Percentiles rank a stretch among this genome's conserved stretches.
phyloP scores from a whole-genome alignment of 495 filamentous ascomycete genomes.

The Aspergillus bertholletiae region DNA sequence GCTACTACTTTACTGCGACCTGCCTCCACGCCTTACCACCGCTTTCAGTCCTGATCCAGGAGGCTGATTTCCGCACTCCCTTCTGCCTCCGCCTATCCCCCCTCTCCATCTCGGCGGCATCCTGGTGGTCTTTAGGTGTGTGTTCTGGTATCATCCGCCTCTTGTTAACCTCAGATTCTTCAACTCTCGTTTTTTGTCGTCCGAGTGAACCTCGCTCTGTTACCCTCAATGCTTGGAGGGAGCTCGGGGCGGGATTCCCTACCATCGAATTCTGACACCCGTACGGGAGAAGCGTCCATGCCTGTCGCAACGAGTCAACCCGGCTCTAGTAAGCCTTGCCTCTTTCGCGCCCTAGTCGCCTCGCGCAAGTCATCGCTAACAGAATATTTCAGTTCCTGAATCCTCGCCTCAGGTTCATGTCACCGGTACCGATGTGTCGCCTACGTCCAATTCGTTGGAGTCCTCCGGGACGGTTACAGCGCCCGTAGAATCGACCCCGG shows the following conservation, averaged over 20 bases:
- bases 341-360: not conserved
- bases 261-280: slow-evolving; percentile 27
- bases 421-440: slow-evolving; percentile 24
- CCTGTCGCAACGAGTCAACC: slow-evolving; percentile 24
- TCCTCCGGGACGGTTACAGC: slow-evolving; percentile 21
- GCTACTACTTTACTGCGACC: slow-evolving; percentile 2
- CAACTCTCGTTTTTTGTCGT: slow-evolving; percentile 7
- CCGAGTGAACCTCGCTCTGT: slow-evolving; percentile 16
- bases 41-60: slow-evolving; percentile 29
- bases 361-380: slow-evolving; percentile 11
- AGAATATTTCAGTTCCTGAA: slow-evolving; percentile 25
- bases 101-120: slow-evolving; percentile 15
- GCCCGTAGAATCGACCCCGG: slow-evolving; percentile 16
- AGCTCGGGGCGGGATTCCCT: slow-evolving; percentile 34
- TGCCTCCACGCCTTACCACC: slow-evolving; percentile 14
- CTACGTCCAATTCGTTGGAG: slow-evolving; percentile 23
- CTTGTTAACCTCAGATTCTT: not conserved
- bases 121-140: slow-evolving; percentile 19
- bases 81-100: slow-evolving; percentile 6
- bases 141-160: not conserved
- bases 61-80: slow-evolving; percentile 31
- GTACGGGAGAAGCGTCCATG: slow-evolving; percentile 35
- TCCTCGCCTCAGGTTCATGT: slow-evolving; percentile 24
- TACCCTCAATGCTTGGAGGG: slow-evolving; percentile 36
- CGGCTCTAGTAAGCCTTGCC: slow-evolving; percentile 17